These are phyloP conservation scores for Thielaviopsis cerberus DNA, from an alignment of 2,329 filamentous ascomycete genomes.

Conservation along the genomic window DNA sequence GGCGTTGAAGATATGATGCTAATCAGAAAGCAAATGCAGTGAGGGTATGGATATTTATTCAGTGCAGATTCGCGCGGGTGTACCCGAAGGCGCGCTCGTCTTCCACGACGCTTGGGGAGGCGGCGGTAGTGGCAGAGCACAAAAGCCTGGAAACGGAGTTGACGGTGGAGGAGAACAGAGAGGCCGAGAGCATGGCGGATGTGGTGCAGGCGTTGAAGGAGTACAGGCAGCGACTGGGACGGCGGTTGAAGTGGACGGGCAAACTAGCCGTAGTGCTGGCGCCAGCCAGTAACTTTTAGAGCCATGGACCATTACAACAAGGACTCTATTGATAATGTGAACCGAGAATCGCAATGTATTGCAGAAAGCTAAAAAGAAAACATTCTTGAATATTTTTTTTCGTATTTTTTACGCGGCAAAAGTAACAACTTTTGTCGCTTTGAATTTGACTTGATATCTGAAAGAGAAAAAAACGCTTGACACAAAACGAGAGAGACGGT, in stretches of 20 bases:
- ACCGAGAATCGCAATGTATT: no score
- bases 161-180: not conserved
- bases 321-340: no score
- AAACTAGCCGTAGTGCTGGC: not conserved
- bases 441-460: not conserved
- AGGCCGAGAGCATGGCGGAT: conserved; percentile 2
- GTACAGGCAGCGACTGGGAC: not conserved
- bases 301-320: not conserved
- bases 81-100: conserved; percentile 26
- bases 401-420: not conserved
- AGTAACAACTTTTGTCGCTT: not conserved
- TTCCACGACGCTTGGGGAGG: conserved; percentile 35
- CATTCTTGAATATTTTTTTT: not conserved
- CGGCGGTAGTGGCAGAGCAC: conserved; percentile 25
- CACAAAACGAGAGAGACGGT: not conserved
- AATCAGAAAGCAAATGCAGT: no score
- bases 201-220: conserved; percentile 3
- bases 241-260: not conserved
- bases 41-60: no score
- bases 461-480: not conserved
- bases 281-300: not conserved
- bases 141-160: not conserved
- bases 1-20: no score
- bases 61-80: conserved; percentile 30
- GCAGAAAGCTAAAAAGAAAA: not conserved